Percentiles rank a stretch among this genome's conserved stretches.
These are phyloP conservation scores for Schizonepeta tenuifolia DNA, from an alignment of 257 asterid species.

Conservation along the genomic window DNA sequence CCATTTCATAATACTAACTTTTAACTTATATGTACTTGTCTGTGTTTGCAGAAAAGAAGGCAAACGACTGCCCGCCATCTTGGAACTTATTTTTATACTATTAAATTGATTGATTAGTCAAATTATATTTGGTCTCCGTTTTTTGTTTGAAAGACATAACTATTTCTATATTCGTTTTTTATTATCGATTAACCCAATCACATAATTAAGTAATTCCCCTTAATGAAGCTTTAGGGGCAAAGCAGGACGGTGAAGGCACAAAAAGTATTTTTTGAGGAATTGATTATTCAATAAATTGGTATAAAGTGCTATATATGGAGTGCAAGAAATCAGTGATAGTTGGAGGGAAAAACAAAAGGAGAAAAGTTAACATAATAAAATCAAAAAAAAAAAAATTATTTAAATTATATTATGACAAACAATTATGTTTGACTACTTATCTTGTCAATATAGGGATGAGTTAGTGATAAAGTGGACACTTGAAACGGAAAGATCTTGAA, in stretches of 20 bases:
- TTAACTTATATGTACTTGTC: not conserved
- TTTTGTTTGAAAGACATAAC: not conserved
- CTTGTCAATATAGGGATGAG: no score
- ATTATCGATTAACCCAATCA: not conserved
- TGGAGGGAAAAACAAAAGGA: not conserved
- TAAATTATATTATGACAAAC: not conserved
- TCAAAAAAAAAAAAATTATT: not conserved
- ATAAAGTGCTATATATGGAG: not conserved
- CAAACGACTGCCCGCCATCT: not conserved
- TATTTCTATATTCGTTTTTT: not conserved
- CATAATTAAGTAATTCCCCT: not conserved
- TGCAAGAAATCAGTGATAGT: slow-evolving; percentile 5
- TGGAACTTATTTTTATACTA: not conserved
- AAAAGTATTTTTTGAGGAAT: not conserved
- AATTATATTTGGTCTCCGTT: not conserved
- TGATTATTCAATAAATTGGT: not conserved
- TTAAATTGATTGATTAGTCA: not conserved
- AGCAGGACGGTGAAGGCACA: not conserved
- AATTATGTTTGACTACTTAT: not conserved
- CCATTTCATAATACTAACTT: not conserved
- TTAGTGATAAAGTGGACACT: no score
- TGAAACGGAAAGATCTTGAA: no score
- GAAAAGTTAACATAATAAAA: not conserved
- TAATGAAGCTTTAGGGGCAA: not conserved
- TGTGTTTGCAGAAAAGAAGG: not conserved